Base-by-base conservation (phyloP, 768 basidiomycete species). In the Cystobasidium onofrii region DNA sequence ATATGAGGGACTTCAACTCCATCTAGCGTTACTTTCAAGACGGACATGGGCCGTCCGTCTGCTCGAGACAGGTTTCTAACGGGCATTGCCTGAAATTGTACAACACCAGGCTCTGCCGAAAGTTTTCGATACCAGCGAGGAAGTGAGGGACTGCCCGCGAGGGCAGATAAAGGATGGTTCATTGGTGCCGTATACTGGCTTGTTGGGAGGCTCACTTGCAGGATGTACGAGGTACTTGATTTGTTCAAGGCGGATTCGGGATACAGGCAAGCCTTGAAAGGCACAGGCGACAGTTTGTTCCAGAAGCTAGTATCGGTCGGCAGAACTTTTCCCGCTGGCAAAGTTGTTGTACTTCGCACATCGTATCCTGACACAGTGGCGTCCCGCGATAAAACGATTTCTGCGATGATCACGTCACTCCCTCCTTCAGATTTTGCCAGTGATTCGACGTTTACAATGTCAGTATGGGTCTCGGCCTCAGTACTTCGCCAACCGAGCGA, bases 191-290 rank as follows among this genome's bases (percentile, higher is more conserved):
- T 85, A 79, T 88, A 91, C 75, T 88, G 89, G 23, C 90, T 88
- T 1, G 91, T 95, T 1, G 93, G 93, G 20, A 96, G 81, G 44
- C 85, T 86, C 64, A 97, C 77, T 62, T 90, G 84, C 17, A 97
- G 76, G 57, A 96, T 81, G 81, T 96, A 92, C 55, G 91, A 85
- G 25, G 10, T 74, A 74, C 41, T 71, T 50, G 27, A 79, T 15
- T 80, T 78, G 0, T 91, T 90, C 77, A 90, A 90, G 46, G 77
- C 81, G 23, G 82, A 82, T 81, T 76, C 73, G 91, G 82, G 13
- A 91, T 87, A 25, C 91, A 92, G 1, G 88, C 17, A 20, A n/a
- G 41, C 27, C 13, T 52, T 55, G 13, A 31, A 39, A 18, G 69
- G 69, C 43, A 60, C 4, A 2, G 52, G n/a, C 15, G 55, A n/a